Base-by-base conservation (phyloP, 768 basidiomycete species). In the Leccinum ochraceum region DNA sequence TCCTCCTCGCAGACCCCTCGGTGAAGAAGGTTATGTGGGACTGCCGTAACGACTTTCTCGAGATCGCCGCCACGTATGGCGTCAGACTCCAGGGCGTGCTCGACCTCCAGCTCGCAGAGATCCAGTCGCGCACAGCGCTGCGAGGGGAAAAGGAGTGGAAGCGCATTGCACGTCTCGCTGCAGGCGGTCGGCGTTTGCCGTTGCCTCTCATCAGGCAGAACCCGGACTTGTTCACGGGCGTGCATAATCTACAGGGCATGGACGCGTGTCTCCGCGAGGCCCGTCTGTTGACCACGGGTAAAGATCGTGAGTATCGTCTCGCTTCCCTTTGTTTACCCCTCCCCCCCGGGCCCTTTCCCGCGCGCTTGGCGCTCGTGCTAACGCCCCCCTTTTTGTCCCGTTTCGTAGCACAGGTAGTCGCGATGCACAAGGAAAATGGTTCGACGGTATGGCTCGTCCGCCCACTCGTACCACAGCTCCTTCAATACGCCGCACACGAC, bases 401-500 rank as follows among this genome's bases (percentile, higher is more conserved):
- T 30, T 16, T 24, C 26, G 26, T 26, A 79, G 78, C 73, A 6
- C 68, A 68, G 56, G 75, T 79, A 0, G 74, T 75, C 34, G 71
- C 67, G 28, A 76, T 78, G 75, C 77, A 79, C 69, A 70, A 71
- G 59, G 54, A 66, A 2, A 61, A 66, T 11, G 70, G 71, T 0
- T 71, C 68, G 28, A 60, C 44, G 1, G 59, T 72, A 36, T 81
- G 80, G 80, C 36, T 76, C 3, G 46, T 26, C 1, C 73, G 80
- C 6, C 80, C 80, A 1, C 71, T 81, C 42, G 20, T 67, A 6
- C 46, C 70, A 0, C 67, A 70, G 11, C 72, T 80, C 37, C 69
- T 79, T 24, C 67, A 69, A 14, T 81, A 81, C 42, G 79, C 80
- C 3, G 77, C 78, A 6, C 74, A 76, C 61, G 80, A 81, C 65